Base-by-base conservation (phyloP, 345 rosid species). In the Pistacia integerrima region DNA sequence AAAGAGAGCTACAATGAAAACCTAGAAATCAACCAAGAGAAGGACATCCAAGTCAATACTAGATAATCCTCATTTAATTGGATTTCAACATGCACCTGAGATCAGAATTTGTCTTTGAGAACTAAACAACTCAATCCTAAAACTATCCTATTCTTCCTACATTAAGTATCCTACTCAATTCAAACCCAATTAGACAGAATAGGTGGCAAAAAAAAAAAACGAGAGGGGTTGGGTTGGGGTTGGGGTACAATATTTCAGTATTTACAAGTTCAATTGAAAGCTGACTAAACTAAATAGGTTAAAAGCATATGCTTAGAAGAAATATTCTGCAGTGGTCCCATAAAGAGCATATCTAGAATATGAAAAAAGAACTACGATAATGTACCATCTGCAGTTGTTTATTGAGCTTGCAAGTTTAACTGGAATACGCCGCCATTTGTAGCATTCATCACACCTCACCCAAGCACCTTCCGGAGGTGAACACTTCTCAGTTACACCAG, bases 391-490 rank as follows among this genome's bases (percentile, higher is more conserved):
- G 79, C 94, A 87, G 84, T 90, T 79, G 75, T 88, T 93, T 73
- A 96, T 88, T 52, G 86, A 82, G 72, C 81, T 88, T 25, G 88
- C 93, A 72, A 92, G 89, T 67, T 85, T 73, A 83, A 89, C 91
- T 56, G 94, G 89, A 76, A 96, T 93, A 38, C 97, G 92, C 81
- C 99, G 87, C 99, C 99, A 96, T 87, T 96, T 92, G 67, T 80
- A 84, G 79, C 98, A 96, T 79, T 88, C 97, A 83, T 96, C 99
- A 85, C 99, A 96, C 36, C 85, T 87, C 80, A 93, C 99, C 99
- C 99, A 96, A 13, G 99, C 98, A 88, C 78, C 83, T 73, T 87
- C 92, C 1, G 76, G 36, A 60, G 87, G 84, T 66, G 65, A 66
- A 75, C 48, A 61, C 77, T 88, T 85, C 83, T 87, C 88, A 66